Evolutionary conservation across 331 rosid species (phyloP).

Genomic region (Malus hybrid): DNA sequence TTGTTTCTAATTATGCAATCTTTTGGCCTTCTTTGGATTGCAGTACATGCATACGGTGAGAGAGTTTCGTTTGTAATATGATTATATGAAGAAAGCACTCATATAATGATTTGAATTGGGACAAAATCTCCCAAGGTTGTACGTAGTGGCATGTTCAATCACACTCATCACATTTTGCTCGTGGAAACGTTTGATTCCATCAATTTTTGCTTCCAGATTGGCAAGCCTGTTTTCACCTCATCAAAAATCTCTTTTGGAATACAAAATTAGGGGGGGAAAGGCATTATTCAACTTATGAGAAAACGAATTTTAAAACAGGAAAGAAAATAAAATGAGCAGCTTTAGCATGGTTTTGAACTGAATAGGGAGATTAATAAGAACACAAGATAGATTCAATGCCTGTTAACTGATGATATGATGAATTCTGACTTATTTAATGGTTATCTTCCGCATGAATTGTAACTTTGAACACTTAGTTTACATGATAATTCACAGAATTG

Average conservation of each 20-base stretch:
- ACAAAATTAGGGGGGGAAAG: not conserved
- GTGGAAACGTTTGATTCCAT: slow-evolving; percentile 30
- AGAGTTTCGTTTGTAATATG: too few relatives aligned
- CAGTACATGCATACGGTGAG: too few relatives aligned
- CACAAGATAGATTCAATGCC: not conserved
- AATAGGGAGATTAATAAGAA: not conserved
- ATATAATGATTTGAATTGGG: too few relatives aligned
- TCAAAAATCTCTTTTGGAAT: not conserved
- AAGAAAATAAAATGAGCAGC: not conserved
- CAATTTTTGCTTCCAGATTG: slow-evolving; percentile 20
- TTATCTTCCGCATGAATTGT: too few relatives aligned
- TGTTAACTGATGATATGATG: too few relatives aligned
- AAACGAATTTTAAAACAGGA: not conserved
- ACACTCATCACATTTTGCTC: slow-evolving; percentile 65
- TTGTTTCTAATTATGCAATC: too few relatives aligned
- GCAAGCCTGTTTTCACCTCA: slow-evolving; percentile 21
- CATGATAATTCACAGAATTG: too few relatives aligned
- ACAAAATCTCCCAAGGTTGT: too few relatives aligned
- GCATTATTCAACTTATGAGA: not conserved
- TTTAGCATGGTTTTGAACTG: not conserved
- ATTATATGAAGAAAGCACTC: too few relatives aligned
- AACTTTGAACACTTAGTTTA: too few relatives aligned
- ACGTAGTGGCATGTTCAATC: slow-evolving; percentile 34
- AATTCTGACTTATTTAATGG: too few relatives aligned
- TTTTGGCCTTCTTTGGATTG: too few relatives aligned